Conservation (phyloP, 257 asterid species). For the Solanum sparsipilum region DNA sequence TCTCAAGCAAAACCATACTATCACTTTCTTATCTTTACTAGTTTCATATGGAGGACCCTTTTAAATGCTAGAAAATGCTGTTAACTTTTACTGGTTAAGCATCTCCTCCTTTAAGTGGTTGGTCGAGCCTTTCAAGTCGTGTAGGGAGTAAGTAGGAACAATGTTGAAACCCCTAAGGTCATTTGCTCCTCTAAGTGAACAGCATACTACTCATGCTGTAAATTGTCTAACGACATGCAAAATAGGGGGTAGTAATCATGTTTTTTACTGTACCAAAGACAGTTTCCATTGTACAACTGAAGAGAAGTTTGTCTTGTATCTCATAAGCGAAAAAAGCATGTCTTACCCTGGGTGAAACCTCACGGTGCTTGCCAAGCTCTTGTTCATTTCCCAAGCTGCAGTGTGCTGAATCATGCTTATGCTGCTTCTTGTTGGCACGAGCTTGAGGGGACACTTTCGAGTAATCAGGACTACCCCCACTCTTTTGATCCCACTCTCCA, state of each 20-base stretch:
- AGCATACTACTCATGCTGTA: not conserved
- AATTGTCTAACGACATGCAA: not conserved
- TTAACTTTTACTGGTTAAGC: not conserved
- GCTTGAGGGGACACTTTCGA: constrained; percentile 29
- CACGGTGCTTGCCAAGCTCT: constrained; percentile 9
- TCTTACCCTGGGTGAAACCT: not conserved
- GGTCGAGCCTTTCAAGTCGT: not conserved
- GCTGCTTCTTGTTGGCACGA: constrained; percentile 29
- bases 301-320: not conserved
- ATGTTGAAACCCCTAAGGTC: not conserved
- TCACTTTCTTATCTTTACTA: not conserved
- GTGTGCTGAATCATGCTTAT: constrained; percentile 5
- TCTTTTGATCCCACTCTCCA: constrained; percentile 40
- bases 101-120: not conserved
- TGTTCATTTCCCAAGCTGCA: constrained; percentile 30
- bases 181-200: not conserved
- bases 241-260: not conserved
- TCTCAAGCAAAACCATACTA: not conserved
- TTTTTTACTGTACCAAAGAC: not conserved
- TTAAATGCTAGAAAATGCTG: not conserved
- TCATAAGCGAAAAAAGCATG: not conserved
- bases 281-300: not conserved
- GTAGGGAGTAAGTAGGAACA: not conserved
- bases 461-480: constrained; percentile 20
- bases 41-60: not conserved